These are phyloP conservation scores for Sclerotinia subarctica DNA, from an alignment of 2,329 filamentous ascomycete genomes.

Conservation along the genomic window DNA sequence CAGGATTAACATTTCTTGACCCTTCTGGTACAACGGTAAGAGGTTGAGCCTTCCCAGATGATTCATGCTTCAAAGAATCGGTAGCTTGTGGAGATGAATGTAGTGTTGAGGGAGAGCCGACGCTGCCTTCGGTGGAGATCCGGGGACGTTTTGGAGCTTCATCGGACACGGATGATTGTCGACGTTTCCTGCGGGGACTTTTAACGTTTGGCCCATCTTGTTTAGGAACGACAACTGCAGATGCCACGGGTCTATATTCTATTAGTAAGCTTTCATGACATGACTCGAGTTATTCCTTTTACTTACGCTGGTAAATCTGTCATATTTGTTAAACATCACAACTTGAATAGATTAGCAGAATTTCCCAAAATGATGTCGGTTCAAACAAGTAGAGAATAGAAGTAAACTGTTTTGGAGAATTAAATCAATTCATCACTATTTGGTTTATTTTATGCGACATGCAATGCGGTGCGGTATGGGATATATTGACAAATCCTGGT, in stretches of 20 bases:
- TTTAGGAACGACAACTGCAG: conserved; percentile 40
- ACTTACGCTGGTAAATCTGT: conserved; percentile 14
- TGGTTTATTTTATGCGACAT: neutral
- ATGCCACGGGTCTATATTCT: conserved; percentile 37
- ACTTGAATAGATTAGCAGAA: conserved; percentile 12
- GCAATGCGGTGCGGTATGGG: neutral
- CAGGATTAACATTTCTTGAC: conserved; percentile 24
- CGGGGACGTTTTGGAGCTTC: conserved; percentile 52
- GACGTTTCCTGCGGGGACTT: conserved; percentile 39
- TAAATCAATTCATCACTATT: neutral
- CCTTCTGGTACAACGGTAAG: neutral
- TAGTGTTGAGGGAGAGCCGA: conserved; percentile 30
- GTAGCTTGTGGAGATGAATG: conserved; percentile 33
- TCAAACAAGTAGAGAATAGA: conserved; percentile 1
- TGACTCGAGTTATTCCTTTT: neutral
- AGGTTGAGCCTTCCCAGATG: conserved; percentile 14
- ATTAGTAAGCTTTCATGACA: neutral
- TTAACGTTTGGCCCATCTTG: conserved; percentile 21
- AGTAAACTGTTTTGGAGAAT: neutral
- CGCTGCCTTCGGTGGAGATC: conserved; percentile 38
- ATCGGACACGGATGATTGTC: conserved; percentile 52
- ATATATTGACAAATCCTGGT: conserved; percentile 7
- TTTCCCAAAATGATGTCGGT: neutral
- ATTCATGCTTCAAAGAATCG: conserved; percentile 20
- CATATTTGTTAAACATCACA: conserved; percentile 8